Evolutionary conservation across 306 rosid genomes (phyloP), one percentile per base, ranked within the genome.

Genomic region (Gleditsia sinensis): DNA sequence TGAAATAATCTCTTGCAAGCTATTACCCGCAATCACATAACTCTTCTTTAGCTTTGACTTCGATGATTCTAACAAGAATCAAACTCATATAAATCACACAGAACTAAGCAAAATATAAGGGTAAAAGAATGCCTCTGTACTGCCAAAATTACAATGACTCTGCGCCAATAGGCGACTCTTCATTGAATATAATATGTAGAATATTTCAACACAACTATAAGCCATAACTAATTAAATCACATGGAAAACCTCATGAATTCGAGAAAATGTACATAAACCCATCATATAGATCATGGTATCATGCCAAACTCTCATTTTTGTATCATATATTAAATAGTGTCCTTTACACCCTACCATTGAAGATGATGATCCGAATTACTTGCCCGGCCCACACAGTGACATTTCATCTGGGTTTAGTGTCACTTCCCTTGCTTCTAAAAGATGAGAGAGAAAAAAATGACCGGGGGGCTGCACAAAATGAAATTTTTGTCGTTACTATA

Each of bases 381-480:
- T 71, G 65, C 64, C 50, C 53, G 39, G 36, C 23, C 57, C 40
- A 27, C 28, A 33, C 34, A 24, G 74, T 74, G 79, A 23, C 42
- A n/a, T 23, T 67, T 82, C 55, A 86, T 84, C 93, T 84, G 67
- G 80, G 83, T 75, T 84, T 86, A 71, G 83, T 79, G 48, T 89
- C 91, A 24, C 81, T 72, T 78, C 91, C 91, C 78, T 89, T 86
- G 89, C 89, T 84, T 80, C 91, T 84, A 58, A 89, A 89, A 19
- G 89, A 67, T 46, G 89, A 86, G 77, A 89, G 89, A 6, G 93
- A 89, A 77, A 89, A 84, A 80, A 84, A 89, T n/a, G 91, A 86
- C 48, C 86, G 73, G 2, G 89, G 94, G 74, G 89, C 91, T 89
- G 91, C 60, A 65, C 72, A 48, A 69, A 27, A 34, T 37, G 60